These are phyloP conservation scores for Eimeria necatrix DNA, from an alignment of 169 alveolate genomes.

Conservation along the genomic window DNA sequence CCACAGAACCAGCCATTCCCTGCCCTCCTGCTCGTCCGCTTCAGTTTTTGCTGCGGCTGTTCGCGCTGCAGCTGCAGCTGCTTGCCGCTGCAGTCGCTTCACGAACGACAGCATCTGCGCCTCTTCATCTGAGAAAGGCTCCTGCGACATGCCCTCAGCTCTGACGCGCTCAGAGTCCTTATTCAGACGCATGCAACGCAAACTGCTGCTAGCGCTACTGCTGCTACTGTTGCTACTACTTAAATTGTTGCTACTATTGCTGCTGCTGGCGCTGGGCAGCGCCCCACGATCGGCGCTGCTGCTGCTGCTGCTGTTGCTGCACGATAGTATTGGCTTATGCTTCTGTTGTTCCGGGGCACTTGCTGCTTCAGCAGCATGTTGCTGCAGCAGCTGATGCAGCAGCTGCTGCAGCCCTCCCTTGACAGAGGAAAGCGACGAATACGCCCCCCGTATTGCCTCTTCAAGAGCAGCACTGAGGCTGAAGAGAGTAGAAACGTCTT, in stretches of 20 bases:
- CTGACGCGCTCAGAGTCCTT: neutral
- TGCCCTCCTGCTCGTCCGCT: neutral
- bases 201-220: neutral
- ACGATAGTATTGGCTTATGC: neutral
- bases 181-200: conserved; percentile 12
- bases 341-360: neutral
- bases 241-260: neutral
- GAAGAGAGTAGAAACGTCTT: conserved; percentile 3
- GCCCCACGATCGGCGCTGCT: neutral
- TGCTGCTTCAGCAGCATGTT: conserved; percentile 24
- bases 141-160: neutral
- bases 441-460: conserved; percentile 9
- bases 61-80: conserved; percentile 17
- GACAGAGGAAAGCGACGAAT: conserved; percentile 41
- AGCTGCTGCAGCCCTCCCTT: conserved; percentile 39
- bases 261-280: neutral
- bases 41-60: conserved; percentile 1
- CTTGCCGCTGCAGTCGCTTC: conserved; percentile 32
- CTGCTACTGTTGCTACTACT: conserved; percentile 15
- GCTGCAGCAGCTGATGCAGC: conserved; percentile 63
- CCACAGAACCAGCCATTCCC: conserved; percentile 58
- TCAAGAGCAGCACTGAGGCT: conserved; percentile 8
- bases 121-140: neutral
- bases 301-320: neutral
- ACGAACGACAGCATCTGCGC: neutral